Base-by-base conservation (phyloP, 176 grass and related monocot genomes). In the Rhynchospora tenuis region DNA sequence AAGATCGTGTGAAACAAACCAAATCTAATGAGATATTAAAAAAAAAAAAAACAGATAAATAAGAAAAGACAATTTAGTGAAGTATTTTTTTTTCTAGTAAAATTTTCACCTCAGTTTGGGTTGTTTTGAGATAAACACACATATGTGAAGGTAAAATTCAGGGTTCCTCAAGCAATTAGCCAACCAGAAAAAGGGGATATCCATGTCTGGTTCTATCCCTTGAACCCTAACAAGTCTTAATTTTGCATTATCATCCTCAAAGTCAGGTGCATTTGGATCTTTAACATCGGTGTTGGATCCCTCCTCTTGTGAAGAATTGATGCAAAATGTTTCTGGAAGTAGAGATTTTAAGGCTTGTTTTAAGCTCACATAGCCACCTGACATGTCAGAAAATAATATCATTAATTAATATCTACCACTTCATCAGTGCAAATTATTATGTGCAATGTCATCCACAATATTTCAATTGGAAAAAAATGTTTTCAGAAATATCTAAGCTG, bases 151-250 rank as follows among this genome's bases (percentile, higher is more conserved):
- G 79, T 87, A 99, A 80, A 84, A 89, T 64, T 99, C 96, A 11
- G 96, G 93, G 86, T 88, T 90, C 70, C 89, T 99, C 20, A 99
- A 86, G 71, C 89, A 91, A 81, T 95, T 95, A 82, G 91, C 93
- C 7, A 95, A 85, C 96, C 96, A 99, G 10, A 90, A 88, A 81
- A 99, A 99, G 2, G 93, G 96, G 69, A 92, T 92, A 83, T 95
- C 83, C 88, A 88, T 86, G 59, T 90, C 86, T 5, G 88, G 80
- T 68, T 99, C 91, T 4, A 99, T 92, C 63, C 96, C 96, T 81
- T 99, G 93, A 29, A 99, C 85, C 33, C 93, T 92, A 48, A 95
- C 89, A 80, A 99, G 68, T 79, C 85, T 92, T 83, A 89, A 83
- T 43, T 19, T 84, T 10, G 52, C 1, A 23, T 59, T 89, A 51